Evolutionary conservation across 176 grass and related monocot genomes (phyloP).

Genomic region (Lolium multiflorum): DNA sequence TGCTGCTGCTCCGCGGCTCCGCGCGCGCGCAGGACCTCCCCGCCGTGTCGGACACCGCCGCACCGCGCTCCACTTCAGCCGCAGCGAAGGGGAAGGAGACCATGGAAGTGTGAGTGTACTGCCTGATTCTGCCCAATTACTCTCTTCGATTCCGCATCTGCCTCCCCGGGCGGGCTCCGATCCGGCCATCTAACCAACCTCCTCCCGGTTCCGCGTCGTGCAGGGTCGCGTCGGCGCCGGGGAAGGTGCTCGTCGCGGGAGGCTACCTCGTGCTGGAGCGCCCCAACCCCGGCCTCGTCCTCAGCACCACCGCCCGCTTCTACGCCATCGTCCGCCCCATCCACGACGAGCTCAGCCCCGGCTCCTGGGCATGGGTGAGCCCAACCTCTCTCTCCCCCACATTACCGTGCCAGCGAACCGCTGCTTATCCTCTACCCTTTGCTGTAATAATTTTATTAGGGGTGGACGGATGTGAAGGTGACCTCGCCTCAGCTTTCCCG

Average conservation of each 20-base stretch:
- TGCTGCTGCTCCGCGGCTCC: conserved; percentile 24
- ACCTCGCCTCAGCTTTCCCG: conserved; percentile 84
- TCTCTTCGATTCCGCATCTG: background rate
- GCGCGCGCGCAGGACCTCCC: background rate
- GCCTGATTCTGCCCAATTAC: background rate
- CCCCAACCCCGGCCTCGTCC: conserved; percentile 85
- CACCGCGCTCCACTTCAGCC: background rate
- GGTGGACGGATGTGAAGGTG: conserved; percentile 89
- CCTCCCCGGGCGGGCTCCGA: background rate
- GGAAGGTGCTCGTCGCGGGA: conserved; percentile 86
- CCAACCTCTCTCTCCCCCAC: background rate
- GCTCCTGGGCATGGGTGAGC: conserved; percentile 82
- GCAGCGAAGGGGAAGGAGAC: background rate
- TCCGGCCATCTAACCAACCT: conserved; percentile 27
- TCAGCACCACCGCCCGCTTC: conserved; percentile 89
- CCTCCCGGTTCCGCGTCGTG: background rate
- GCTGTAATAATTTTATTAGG: conserved; percentile 43
- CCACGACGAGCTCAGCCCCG: conserved; percentile 60
- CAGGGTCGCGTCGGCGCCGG: conserved; percentile 90
- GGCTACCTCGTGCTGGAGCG: conserved; percentile 93
- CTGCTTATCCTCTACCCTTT: conserved; percentile 12
- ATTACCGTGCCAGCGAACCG: background rate
- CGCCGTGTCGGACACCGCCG: background rate
- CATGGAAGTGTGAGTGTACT: conserved; percentile 51
- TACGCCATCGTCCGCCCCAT: conserved; percentile 80